Evolutionary conservation across 257 asterid genomes (phyloP), one percentile per base, ranked within the genome.

Genomic region (Lycium barbarum): DNA sequence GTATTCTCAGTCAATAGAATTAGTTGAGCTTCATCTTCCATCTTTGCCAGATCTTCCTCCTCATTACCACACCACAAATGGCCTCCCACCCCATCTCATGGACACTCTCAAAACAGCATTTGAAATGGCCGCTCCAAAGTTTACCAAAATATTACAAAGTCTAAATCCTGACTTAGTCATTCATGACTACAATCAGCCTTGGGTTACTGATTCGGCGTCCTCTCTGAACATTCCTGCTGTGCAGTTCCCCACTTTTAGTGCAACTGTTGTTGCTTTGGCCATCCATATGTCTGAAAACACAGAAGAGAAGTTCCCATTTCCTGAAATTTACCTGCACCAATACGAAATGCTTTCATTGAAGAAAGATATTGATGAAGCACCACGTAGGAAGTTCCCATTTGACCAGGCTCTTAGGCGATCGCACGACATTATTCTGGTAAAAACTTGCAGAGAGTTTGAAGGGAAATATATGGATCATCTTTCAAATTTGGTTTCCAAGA

Each of bases 11-110:
- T 74, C 88, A 2, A 87, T 91, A 36, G 80, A 53, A 13, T 71
- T 89, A 1, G 87, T 90, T 0, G 88, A 88, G 67, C 85, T 92
- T 49, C 87, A 84, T 68, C 91, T 91, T 7, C 89, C 93, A 0
- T n/a, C 86, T 15, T 18, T 65, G 2, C 84, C 80, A 3, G 86
- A 85, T 4, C 92, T 89, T 57, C 90, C 88, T 5, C 78, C 91
- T 49, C 38, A 78, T 82, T 81, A 35, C 82, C 91, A 91, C 90
- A 90, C 94, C 81, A 90, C 94, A 82, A 91, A 91, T 57, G 93
- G 89, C 88, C 92, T 92, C 53, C 92, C 92, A 10, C 89, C 89
- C 14, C 70, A 82, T 40, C 90, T 90, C 58, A 86, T 88, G 89
- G 73, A 85, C 5, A 82, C 66, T 3, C 94, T 91, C 22, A 86